A percentile compares a stretch with the other conserved stretches of the same genome.
These are phyloP conservation scores for Beauveria sp. DNA, from an alignment of 2,329 filamentous ascomycete genomes.

Conservation along the genomic window DNA sequence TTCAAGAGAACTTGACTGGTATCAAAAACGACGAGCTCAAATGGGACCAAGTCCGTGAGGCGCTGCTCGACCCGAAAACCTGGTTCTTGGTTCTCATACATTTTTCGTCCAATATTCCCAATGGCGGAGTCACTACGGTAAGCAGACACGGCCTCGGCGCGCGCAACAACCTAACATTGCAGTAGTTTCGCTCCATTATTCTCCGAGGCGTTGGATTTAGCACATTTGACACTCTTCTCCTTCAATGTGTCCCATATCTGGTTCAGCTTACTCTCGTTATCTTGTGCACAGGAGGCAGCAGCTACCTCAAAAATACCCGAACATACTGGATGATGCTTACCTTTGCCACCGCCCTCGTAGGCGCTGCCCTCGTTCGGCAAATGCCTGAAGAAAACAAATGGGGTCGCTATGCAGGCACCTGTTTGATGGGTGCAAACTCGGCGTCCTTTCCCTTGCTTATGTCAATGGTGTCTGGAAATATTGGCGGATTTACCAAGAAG, in stretches of 20 bases:
- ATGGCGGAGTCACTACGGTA: conserved; percentile 46
- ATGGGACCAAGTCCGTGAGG: conserved; percentile 34
- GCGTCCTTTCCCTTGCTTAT: conserved; percentile 35
- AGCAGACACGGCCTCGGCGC: background rate
- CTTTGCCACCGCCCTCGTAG: conserved; percentile 15
- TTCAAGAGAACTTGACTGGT: background rate
- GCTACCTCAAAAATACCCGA: conserved; percentile 18
- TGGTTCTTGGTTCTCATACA: conserved; percentile 35
- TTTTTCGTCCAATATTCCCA: conserved; percentile 31
- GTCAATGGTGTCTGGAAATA: conserved; percentile 49
- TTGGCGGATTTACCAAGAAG: conserved; percentile 58
- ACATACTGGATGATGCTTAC: conserved; percentile 20
- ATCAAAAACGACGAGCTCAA: conserved; percentile 17
- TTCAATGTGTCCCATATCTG: conserved; percentile 16
- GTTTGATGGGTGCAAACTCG: conserved; percentile 50
- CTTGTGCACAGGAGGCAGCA: conserved; percentile 16
- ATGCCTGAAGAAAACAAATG: conserved; percentile 10
- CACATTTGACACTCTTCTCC: conserved; percentile 16
- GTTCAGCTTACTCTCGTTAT: conserved; percentile 20
- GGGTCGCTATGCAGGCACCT: conserved; percentile 19
- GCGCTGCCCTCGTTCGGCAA: conserved; percentile 19
- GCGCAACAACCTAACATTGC: background rate
- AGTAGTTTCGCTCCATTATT: conserved; percentile 20
- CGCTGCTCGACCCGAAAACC: conserved; percentile 31
- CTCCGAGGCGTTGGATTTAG: conserved; percentile 18